Conservation (phyloP, 2,329 filamentous ascomycete genomes). For the Ophiostoma sp. region DNA sequence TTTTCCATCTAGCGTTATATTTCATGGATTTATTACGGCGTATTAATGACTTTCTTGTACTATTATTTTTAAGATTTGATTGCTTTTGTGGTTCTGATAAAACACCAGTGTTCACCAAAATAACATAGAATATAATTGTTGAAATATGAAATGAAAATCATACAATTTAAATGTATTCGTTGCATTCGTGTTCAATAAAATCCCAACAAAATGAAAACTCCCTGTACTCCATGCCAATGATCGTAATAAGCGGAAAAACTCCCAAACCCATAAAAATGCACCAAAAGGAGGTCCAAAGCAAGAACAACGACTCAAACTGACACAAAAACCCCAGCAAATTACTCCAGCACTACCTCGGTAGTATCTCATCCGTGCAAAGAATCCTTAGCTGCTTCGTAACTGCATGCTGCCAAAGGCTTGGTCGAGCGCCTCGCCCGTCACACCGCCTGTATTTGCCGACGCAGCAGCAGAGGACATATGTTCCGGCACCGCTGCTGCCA, state of each 20-base stretch:
- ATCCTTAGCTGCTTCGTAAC: not conserved
- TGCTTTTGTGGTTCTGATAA: too few relatives aligned
- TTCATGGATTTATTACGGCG: not conserved
- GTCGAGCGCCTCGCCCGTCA: conserved; percentile 28
- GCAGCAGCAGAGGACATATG: not conserved
- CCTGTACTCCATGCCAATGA: not conserved
- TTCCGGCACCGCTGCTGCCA: conserved; percentile 27
- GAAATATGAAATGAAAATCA: too few relatives aligned
- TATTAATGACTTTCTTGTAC: not conserved
- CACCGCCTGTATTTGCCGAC: not conserved
- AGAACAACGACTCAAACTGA: too few relatives aligned
- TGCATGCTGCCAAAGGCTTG: conserved; percentile 28
- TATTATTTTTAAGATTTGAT: not conserved
- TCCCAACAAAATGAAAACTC: not conserved
- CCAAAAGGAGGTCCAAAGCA: not conserved
- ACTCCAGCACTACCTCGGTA: too few relatives aligned
- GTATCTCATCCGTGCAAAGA: not conserved
- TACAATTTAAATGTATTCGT: not conserved
- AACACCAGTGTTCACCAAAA: too few relatives aligned
- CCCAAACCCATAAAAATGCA: not conserved
- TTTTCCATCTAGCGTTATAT: not conserved
- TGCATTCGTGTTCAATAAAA: too few relatives aligned
- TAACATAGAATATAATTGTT: too few relatives aligned
- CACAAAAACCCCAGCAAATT: too few relatives aligned
- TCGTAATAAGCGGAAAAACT: not conserved